A percentile compares a stretch with the other conserved stretches of the same genome.
These are phyloP conservation scores for Magnusiomyces ingens DNA, from an alignment of 1,139 yeast species.

Conservation along the genomic window DNA sequence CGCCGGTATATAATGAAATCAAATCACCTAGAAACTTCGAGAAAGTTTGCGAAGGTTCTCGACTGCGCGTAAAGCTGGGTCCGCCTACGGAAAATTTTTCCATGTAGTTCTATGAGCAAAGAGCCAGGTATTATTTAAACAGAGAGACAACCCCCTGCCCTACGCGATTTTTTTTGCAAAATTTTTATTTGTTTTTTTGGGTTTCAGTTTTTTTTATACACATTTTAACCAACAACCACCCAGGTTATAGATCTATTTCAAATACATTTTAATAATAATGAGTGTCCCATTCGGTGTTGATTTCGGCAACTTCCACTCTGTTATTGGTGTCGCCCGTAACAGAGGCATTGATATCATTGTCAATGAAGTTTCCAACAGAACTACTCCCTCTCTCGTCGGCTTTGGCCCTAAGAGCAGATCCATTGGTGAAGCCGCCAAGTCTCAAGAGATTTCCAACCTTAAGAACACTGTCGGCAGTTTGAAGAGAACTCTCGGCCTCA, in stretches of 20 bases:
- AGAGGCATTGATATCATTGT: conserved; percentile 97
- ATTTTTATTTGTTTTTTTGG: neutral
- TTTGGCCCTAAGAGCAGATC: conserved; percentile 85
- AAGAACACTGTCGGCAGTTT: conserved; percentile 94
- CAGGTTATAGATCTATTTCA: neutral
- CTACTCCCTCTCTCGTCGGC: conserved; percentile 92
- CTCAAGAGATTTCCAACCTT: conserved; percentile 91
- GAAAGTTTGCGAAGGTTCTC: no score
- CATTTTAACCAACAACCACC: neutral
- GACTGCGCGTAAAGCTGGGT: no score
- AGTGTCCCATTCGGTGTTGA: conserved; percentile 97
- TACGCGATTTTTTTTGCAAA: neutral
- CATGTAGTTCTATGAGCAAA: no score
- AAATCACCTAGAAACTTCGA: no score
- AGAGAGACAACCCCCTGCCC: no score
- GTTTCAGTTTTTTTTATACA: neutral
- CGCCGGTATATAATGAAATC: no score
- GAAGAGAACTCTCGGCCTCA: conserved; percentile 84
- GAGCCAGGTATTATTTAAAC: no score
- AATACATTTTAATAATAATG: conserved; percentile 36
- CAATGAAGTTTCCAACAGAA: conserved; percentile 96
- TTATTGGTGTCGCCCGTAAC: conserved; percentile 95
- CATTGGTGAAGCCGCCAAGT: conserved; percentile 92
- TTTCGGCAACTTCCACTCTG: conserved; percentile 84
- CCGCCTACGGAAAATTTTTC: no score